phyloP scores from a whole-genome alignment of 805 yeast species.

The Metschnikowia chrysomelidarum region DNA sequence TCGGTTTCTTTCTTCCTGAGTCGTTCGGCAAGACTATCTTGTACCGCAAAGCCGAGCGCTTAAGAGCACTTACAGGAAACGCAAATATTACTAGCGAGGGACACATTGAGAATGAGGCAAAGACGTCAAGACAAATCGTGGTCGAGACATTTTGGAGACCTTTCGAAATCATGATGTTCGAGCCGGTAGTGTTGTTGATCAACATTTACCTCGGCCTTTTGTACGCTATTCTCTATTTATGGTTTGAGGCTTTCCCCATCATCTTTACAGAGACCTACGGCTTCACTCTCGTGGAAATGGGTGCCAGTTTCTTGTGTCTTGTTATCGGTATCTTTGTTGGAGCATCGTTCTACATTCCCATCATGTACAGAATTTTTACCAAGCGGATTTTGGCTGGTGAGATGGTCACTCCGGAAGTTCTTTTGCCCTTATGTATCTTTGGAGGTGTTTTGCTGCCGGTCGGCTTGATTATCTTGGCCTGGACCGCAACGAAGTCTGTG shows the following conservation, averaged over 20 bases:
- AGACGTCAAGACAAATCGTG: constrained; percentile 3
- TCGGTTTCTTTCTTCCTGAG: constrained; percentile 14
- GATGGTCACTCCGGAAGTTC: constrained; percentile 11
- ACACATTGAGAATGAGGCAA: constrained; percentile 9
- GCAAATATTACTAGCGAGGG: constrained; percentile 12
- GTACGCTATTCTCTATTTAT: constrained; percentile 15
- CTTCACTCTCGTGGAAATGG: constrained; percentile 14
- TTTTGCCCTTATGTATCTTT: constrained; percentile 10
- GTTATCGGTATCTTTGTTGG: constrained; percentile 13
- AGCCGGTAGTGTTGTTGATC: constrained; percentile 16
- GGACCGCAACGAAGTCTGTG: constrained; percentile 13
- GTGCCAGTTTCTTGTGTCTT: constrained; percentile 11
- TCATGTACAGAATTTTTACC: constrained; percentile 9
- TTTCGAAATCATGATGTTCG: constrained; percentile 12
- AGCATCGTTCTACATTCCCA: constrained; percentile 8
- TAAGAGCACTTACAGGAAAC: constrained; percentile 14
- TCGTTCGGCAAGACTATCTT: constrained; percentile 13
- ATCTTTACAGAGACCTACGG: constrained; percentile 12
- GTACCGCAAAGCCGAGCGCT: constrained; percentile 15
- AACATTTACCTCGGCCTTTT: constrained; percentile 15
- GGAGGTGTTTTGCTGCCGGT: constrained; percentile 15
- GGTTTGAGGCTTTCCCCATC: constrained; percentile 19
- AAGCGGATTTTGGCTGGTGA: constrained; percentile 6
- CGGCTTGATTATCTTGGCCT: constrained; percentile 13
- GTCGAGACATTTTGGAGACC: constrained; percentile 16